phyloP scores from a whole-genome alignment of 805 yeast genomes.

The Priceomyces carsonii region DNA sequence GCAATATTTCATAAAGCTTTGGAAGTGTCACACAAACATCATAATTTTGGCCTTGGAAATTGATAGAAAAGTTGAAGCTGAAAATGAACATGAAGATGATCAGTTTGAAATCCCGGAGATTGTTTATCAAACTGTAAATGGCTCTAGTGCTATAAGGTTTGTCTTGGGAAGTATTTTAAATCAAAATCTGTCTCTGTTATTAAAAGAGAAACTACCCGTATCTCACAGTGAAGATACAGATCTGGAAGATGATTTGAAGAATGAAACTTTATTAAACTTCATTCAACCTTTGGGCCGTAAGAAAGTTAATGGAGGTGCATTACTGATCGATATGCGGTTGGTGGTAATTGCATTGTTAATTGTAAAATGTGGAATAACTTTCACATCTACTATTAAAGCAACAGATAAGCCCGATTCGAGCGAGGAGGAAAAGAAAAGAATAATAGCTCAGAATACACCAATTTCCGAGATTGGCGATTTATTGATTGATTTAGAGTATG shows the following conservation, averaged over 20 bases:
- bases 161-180: constrained; percentile 60
- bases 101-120: constrained; percentile 32
- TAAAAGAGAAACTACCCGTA: constrained; percentile 11
- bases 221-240: background rate
- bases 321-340: constrained; percentile 57
- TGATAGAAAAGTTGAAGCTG: constrained; percentile 37
- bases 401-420: constrained; percentile 4
- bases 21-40: constrained; percentile 67
- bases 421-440: constrained; percentile 16
- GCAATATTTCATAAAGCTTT: constrained; percentile 54
- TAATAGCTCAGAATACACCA: constrained; percentile 19
- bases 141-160: constrained; percentile 63
- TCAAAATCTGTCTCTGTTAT: constrained; percentile 17
- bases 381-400: constrained; percentile 9
- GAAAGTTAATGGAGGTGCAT: constrained; percentile 55
- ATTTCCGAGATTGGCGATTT: constrained; percentile 51
- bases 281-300: constrained; percentile 69
- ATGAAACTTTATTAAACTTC: constrained; percentile 59
- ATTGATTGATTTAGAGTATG: constrained; percentile 54
- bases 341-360: constrained; percentile 54
- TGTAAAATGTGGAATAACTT: constrained; percentile 23
- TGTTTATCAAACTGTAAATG: constrained; percentile 46
- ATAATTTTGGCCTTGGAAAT: constrained; percentile 60
- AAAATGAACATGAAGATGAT: constrained; percentile 24
- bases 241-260: constrained; percentile 47